Evolutionary conservation across 1,284 basidiomycete genomes (phyloP).

Genomic region (Boletus smithii): DNA sequence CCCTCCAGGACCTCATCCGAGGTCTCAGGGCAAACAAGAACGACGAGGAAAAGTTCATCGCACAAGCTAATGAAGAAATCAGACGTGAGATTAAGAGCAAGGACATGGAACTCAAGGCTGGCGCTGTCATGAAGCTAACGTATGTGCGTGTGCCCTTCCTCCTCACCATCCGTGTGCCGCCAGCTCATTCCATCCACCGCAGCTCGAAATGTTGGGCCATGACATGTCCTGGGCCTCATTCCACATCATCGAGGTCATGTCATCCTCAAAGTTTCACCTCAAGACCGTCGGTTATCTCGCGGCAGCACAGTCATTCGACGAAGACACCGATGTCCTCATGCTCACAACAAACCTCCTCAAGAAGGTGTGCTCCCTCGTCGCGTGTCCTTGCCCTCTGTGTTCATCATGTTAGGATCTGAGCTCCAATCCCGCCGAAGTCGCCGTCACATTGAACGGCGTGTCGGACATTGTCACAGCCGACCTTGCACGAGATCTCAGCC

Average conservation of each 20-base stretch:
- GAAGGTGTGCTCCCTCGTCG: conserved; percentile 61
- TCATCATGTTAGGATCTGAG: conserved; percentile 68
- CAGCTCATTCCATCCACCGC: conserved; percentile 18
- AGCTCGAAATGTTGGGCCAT: conserved; percentile 93
- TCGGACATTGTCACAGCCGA: conserved; percentile 88
- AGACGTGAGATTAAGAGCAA: conserved; percentile 86
- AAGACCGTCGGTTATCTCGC: conserved; percentile 97
- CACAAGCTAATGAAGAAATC: conserved; percentile 84
- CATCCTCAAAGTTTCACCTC: conserved; percentile 84
- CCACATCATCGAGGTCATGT: conserved; percentile 98
- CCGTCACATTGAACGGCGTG: conserved; percentile 83
- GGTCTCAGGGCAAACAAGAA: conserved; percentile 84
- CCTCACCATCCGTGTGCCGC: not conserved
- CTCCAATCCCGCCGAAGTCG: conserved; percentile 72
- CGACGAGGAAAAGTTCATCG: conserved; percentile 79
- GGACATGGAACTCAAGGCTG: conserved; percentile 97
- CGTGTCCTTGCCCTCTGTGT: not conserved
- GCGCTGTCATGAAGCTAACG: conserved; percentile 91
- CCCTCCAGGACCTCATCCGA: conserved; percentile 87
- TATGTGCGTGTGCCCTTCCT: conserved; percentile 65
- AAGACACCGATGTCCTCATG: conserved; percentile 96
- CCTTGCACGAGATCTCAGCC: conserved; percentile 83
- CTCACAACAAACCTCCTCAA: conserved; percentile 96
- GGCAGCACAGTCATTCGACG: conserved; percentile 87
- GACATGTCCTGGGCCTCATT: conserved; percentile 91